Evolutionary conservation across 2,329 filamentous ascomycete species (phyloP).

Genomic region (Phaeophleospora eucalypticola): DNA sequence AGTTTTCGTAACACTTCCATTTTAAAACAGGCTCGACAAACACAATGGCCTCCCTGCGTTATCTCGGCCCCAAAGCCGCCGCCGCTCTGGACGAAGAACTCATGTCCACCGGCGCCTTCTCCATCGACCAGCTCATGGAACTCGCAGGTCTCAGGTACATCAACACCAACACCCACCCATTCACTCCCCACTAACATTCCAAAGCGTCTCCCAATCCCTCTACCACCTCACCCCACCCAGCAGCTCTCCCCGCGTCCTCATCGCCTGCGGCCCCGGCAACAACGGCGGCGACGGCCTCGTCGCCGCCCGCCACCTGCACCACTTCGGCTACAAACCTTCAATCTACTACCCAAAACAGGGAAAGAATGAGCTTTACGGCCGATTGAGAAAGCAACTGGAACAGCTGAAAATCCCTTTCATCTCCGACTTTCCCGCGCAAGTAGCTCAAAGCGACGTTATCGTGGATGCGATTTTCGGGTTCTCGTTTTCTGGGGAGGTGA

Average conservation of each 20-base stretch:
- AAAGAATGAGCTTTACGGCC: constrained; percentile 87
- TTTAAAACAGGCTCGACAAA: background rate
- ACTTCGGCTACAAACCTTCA: constrained; percentile 85
- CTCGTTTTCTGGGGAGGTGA: constrained; percentile 84
- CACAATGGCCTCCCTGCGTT: constrained; percentile 37
- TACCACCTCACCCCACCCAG: constrained; percentile 75
- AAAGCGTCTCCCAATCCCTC: constrained; percentile 76
- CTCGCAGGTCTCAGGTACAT: constrained; percentile 68
- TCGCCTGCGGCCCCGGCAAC: constrained; percentile 84
- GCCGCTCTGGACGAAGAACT: constrained; percentile 87
- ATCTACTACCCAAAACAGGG: constrained; percentile 91
- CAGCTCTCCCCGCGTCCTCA: constrained; percentile 68
- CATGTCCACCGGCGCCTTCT: constrained; percentile 85
- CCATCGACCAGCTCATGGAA: constrained; percentile 96
- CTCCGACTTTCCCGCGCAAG: constrained; percentile 67
- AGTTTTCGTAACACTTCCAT: background rate
- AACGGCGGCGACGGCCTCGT: constrained; percentile 88
- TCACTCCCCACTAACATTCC: background rate
- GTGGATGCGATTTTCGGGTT: constrained; percentile 95
- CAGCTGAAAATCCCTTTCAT: constrained; percentile 80
- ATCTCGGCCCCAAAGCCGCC: constrained; percentile 80
- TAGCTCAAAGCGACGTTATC: constrained; percentile 70
- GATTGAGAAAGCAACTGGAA: constrained; percentile 77
- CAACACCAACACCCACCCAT: background rate
- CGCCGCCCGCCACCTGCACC: constrained; percentile 82